Conservation (phyloP, 768 basidiomycete genomes). For the Phylloporus scabripes region DNA sequence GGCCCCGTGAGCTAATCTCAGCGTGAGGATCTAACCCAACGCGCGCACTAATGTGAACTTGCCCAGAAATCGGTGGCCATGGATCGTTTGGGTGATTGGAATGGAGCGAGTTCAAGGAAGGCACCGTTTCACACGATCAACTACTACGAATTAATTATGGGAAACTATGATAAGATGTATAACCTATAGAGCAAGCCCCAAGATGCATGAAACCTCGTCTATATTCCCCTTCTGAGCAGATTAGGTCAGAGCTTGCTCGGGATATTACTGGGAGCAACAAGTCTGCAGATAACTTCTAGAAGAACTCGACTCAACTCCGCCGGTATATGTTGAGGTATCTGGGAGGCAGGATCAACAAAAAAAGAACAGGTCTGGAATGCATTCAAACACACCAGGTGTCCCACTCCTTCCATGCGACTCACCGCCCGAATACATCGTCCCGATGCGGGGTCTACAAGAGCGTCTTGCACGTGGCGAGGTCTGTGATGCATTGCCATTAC, state of each 20-base stretch:
- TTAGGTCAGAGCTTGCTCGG: slow-evolving; percentile 15
- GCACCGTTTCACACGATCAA: background rate
- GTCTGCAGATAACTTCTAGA: slow-evolving; percentile 18
- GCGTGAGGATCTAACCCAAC: slow-evolving; percentile 7
- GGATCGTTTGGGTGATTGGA: background rate
- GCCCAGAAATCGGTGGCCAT: slow-evolving; percentile 94
- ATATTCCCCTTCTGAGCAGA: background rate
- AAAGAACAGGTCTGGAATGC: no score
- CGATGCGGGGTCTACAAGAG: slow-evolving; percentile 22
- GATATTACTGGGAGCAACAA: background rate
- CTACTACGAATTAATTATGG: background rate
- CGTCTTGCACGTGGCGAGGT: slow-evolving; percentile 30
- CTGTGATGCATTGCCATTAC: slow-evolving; percentile 11
- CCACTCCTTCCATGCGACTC: slow-evolving; percentile 22
- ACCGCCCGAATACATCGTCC: slow-evolving; percentile 23
- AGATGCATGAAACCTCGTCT: background rate
- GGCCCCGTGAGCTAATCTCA: slow-evolving; percentile 13
- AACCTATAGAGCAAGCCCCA: background rate
- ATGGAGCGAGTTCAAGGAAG: background rate
- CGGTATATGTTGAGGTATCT: slow-evolving; percentile 28
- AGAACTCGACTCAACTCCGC: slow-evolving; percentile 22
- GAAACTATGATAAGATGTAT: background rate
- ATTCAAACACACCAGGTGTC: slow-evolving; percentile 29
- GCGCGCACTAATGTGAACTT: slow-evolving; percentile 78
- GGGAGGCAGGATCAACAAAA: background rate